Evolutionary conservation across 163 green algal species (phyloP).

Genomic region (Coccomyxa subellipsoidea): DNA sequence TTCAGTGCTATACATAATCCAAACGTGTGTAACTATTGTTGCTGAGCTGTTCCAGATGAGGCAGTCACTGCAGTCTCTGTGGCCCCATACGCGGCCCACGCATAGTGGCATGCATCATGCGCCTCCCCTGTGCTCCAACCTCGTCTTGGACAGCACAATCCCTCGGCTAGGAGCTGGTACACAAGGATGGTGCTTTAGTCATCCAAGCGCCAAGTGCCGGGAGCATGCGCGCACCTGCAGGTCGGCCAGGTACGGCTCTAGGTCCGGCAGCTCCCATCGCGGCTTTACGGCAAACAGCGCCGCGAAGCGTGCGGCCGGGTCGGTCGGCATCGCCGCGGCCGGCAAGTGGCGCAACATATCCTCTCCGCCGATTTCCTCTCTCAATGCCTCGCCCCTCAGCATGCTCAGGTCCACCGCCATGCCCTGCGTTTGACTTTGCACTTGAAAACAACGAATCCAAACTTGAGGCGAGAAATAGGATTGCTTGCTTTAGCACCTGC

Average conservation of each 20-base stretch:
- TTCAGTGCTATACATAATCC: not conserved
- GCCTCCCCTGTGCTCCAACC: too few species aligned
- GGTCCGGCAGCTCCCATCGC: slow-evolving; percentile 45
- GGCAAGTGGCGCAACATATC: slow-evolving; percentile 38
- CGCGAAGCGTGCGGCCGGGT: slow-evolving; percentile 54
- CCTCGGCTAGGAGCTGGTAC: too few species aligned
- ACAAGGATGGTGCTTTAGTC: not conserved
- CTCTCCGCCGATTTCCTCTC: slow-evolving; percentile 22
- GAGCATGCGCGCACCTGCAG: slow-evolving; percentile 39
- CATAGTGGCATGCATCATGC: too few species aligned
- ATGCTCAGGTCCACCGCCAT: slow-evolving; percentile 35
- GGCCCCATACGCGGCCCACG: too few species aligned
- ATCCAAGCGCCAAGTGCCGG: not conserved
- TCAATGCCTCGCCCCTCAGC: slow-evolving; percentile 52
- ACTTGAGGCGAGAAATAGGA: too few species aligned
- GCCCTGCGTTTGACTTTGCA: not conserved
- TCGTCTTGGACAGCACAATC: too few species aligned
- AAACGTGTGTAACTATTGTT: not conserved
- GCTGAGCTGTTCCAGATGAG: not conserved
- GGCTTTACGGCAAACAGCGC: slow-evolving; percentile 54
- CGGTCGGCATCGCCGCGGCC: slow-evolving; percentile 35
- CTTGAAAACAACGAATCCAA: too few species aligned
- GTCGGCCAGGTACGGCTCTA: slow-evolving; percentile 59
- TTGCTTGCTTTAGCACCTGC: too few species aligned
- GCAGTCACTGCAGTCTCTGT: too few species aligned